Conservation (phyloP, 2,329 filamentous ascomycete genomes). For the Daldinia sp. region DNA sequence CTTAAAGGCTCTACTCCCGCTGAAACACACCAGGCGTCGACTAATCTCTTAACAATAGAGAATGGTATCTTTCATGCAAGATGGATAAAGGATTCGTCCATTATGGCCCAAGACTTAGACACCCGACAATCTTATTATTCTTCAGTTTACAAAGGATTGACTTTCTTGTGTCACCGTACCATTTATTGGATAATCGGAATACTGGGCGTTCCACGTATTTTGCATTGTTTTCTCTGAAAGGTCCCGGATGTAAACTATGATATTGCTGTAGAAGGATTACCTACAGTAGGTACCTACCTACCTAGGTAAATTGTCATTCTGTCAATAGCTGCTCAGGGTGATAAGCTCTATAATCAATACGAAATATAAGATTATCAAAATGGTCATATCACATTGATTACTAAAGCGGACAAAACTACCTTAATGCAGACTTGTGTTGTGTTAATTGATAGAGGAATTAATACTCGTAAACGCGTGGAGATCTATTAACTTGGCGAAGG, state of each 20-base stretch:
- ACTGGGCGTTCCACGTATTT: background rate
- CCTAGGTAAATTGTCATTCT: background rate
- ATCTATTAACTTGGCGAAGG: constrained; percentile 28
- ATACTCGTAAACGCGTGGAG: constrained; percentile 22
- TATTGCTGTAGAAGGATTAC: background rate
- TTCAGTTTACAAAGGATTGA: background rate
- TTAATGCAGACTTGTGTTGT: background rate
- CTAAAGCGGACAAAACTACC: background rate
- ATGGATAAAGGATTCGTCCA: background rate
- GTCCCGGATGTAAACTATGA: background rate
- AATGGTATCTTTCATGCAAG: background rate
- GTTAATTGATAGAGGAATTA: constrained; percentile 26
- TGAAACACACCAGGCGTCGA: background rate
- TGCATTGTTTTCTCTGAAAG: background rate
- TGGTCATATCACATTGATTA: background rate
- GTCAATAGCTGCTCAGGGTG: background rate
- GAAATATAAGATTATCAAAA: background rate
- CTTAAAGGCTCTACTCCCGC: background rate
- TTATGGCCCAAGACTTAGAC: background rate
- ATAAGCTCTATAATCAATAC: background rate
- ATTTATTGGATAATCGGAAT: background rate
- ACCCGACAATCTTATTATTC: background rate
- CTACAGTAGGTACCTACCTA: background rate
- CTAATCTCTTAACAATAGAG: background rate
- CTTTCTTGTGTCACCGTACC: background rate